These are phyloP conservation scores for Fusarium mangiferae DNA, from an alignment of 2,329 filamentous ascomycete species.

Conservation along the genomic window DNA sequence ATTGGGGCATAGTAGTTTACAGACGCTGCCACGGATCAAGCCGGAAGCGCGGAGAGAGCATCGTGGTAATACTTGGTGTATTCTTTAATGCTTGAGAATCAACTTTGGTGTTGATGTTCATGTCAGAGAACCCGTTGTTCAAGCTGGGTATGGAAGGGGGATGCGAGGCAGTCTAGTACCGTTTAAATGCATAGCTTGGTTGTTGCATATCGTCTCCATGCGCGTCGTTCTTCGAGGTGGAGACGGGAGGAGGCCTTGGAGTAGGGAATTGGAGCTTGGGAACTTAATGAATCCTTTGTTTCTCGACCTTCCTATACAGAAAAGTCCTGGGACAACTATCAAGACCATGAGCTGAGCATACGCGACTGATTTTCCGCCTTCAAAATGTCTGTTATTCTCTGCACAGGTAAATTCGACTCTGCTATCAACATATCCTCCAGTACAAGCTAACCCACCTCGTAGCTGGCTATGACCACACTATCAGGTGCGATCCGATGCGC, in stretches of 20 bases:
- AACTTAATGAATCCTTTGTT: conserved; percentile 4
- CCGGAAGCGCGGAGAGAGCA: not conserved
- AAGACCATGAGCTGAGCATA: conserved; percentile 41
- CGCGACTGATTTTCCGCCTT: conserved; percentile 24
- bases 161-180: not conserved
- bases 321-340: conserved; percentile 31
- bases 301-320: conserved; percentile 5
- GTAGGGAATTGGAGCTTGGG: conserved; percentile 37
- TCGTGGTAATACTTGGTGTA: too few species aligned
- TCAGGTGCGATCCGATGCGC: conserved; percentile 56
- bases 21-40: not conserved
- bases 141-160: not conserved
- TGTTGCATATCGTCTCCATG: conserved; percentile 14
- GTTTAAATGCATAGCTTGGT: conserved; percentile 28
- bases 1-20: not conserved
- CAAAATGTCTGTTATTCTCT: conserved; percentile 70
- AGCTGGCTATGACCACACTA: conserved; percentile 73
- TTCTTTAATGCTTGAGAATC: not conserved
- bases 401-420: conserved; percentile 61
- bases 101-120: not conserved
- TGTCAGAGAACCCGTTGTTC: not conserved
- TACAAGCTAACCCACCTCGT: conserved; percentile 34
- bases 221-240: conserved; percentile 15
- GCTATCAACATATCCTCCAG: not conserved
- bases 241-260: conserved; percentile 1